Percentiles rank a stretch among this genome's conserved stretches.
Evolutionary conservation across 2,329 filamentous ascomycete genomes (phyloP).

Genomic region (Fusarium sp.): DNA sequence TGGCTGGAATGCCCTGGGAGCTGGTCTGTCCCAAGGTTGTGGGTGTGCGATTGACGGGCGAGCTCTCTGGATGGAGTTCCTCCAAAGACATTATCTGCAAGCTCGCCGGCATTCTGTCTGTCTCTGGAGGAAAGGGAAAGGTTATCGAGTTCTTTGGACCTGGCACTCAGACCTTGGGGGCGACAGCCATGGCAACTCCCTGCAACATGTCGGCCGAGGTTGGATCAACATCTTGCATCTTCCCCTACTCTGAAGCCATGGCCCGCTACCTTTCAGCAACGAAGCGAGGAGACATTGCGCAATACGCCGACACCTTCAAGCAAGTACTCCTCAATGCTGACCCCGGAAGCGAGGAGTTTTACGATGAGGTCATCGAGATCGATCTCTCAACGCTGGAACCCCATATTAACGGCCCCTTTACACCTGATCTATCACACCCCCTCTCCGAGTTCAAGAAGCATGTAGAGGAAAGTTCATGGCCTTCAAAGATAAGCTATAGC

Average conservation of each 20-base stretch:
- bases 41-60: slow-evolving; percentile 47
- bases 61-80: slow-evolving; percentile 47
- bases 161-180: slow-evolving; percentile 45
- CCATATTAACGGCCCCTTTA: not conserved
- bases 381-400: slow-evolving; percentile 37
- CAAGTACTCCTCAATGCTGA: not conserved
- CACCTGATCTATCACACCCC: not conserved
- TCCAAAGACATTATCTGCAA: slow-evolving; percentile 53
- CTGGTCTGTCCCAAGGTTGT: slow-evolving; percentile 47
- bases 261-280: slow-evolving; percentile 47
- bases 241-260: slow-evolving; percentile 50
- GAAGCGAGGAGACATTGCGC: slow-evolving; percentile 39
- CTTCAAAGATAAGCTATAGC: slow-evolving; percentile 43
- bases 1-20: slow-evolving; percentile 50
- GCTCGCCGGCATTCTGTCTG: slow-evolving; percentile 49
- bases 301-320: not conserved
- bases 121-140: slow-evolving; percentile 50
- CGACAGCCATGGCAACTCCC: slow-evolving; percentile 52
- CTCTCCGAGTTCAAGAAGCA: not conserved
- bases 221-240: slow-evolving; percentile 52
- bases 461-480: slow-evolving; percentile 42
- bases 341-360: slow-evolving; percentile 44
- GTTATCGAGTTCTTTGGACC: slow-evolving; percentile 53
- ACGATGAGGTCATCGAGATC: slow-evolving; percentile 51
- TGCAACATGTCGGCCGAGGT: slow-evolving; percentile 54